Conservation (phyloP, 192 early-diverging fungal genomes). For the Bifiguratus adelaidae region DNA sequence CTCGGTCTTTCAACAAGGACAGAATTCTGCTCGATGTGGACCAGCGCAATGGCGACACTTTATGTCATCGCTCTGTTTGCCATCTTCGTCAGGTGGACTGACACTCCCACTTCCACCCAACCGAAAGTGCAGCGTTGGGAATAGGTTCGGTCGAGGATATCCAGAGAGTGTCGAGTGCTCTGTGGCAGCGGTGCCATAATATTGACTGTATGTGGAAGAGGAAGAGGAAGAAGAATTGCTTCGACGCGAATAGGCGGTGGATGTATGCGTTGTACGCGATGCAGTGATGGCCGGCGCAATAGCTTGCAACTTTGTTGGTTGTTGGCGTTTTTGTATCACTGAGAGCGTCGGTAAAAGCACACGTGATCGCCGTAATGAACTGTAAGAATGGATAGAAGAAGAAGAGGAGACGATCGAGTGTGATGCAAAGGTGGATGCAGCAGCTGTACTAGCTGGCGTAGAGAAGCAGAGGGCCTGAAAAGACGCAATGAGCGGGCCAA, state of each 20-base stretch:
- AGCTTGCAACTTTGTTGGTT: too few species aligned
- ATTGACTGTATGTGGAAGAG: not conserved
- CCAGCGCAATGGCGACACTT: conserved; percentile 22
- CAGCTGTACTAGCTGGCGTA: too few species aligned
- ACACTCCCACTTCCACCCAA: conserved; percentile 7
- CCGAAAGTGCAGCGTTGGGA: conserved; percentile 18
- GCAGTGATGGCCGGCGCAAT: not conserved
- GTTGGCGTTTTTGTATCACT: too few species aligned
- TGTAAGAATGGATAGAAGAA: too few species aligned
- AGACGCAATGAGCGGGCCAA: too few species aligned
- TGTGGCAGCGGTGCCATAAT: conserved; percentile 3
- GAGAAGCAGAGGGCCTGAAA: too few species aligned
- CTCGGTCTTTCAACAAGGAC: conserved; percentile 25
- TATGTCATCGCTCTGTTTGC: not conserved
- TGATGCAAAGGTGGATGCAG: too few species aligned
- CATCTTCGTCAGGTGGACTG: conserved; percentile 1
- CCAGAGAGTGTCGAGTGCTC: conserved; percentile 10
- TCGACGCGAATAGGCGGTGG: too few species aligned
- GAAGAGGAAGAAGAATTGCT: too few species aligned
- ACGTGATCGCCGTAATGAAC: too few species aligned
- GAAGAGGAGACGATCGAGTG: too few species aligned
- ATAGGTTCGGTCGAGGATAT: conserved; percentile 23
- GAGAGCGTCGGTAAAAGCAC: too few species aligned
- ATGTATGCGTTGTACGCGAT: not conserved
- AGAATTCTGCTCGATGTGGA: conserved; percentile 23